A percentile compares a stretch with the other conserved stretches of the same genome.
Evolutionary conservation across 2,329 filamentous ascomycete genomes (phyloP).

Genomic region (Colletotrichum simmondsii): DNA sequence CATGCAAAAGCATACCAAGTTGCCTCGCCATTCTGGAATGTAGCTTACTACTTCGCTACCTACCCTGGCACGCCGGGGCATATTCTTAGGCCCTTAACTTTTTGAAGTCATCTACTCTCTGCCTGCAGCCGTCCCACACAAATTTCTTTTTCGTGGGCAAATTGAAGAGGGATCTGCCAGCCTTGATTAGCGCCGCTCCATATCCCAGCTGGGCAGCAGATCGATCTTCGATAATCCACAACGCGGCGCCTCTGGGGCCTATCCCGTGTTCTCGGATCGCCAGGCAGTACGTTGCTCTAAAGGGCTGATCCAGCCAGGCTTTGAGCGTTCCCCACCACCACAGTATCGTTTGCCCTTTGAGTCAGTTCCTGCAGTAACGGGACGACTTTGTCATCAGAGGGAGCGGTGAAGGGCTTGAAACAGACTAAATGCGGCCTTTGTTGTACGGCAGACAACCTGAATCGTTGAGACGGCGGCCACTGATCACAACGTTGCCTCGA

Average conservation of each 20-base stretch:
- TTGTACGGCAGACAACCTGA: not conserved
- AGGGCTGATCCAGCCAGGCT: not conserved
- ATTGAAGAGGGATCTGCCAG: not conserved
- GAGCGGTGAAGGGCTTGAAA: conserved; percentile 27
- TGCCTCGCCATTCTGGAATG: not conserved
- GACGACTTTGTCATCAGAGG: not conserved
- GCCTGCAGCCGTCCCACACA: not conserved
- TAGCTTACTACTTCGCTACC: not conserved
- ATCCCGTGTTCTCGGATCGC: conserved; percentile 4
- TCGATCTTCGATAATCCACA: conserved; percentile 5
- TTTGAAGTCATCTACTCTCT: not conserved
- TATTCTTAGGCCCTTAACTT: too few species aligned
- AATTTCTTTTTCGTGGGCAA: not conserved
- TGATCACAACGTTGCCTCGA: conserved; percentile 4
- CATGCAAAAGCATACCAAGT: not conserved
- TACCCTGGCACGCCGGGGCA: too few species aligned
- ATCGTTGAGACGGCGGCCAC: conserved; percentile 4
- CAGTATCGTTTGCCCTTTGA: not conserved
- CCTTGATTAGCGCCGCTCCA: not conserved
- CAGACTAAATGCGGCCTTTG: conserved; percentile 24
- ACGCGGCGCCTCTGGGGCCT: not conserved
- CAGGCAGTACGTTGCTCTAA: not conserved
- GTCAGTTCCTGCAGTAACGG: conserved; percentile 9
- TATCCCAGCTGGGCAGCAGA: not conserved
- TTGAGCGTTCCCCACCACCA: not conserved